Conservation (phyloP, 768 basidiomycete species). For the Panaeolus papilionaceus region DNA sequence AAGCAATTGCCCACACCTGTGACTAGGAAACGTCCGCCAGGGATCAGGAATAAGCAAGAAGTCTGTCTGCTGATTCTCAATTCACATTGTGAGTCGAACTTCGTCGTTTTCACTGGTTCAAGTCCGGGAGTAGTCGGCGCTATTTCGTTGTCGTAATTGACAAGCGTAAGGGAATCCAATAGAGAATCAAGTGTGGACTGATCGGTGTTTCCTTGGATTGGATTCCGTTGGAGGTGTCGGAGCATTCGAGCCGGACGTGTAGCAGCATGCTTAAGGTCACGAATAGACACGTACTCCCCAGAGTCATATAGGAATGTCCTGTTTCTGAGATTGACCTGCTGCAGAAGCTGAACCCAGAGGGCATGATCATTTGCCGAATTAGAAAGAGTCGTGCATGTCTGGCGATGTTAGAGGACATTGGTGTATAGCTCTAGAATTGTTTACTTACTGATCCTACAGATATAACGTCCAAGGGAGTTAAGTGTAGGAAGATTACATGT, state of each 20-base stretch:
- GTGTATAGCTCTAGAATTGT: background rate
- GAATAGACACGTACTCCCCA: background rate
- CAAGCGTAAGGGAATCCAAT: too few relatives aligned
- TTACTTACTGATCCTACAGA: background rate
- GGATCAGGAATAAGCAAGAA: background rate
- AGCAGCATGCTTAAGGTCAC: background rate
- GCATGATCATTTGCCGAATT: background rate
- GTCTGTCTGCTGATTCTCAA: background rate
- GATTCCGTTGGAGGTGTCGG: background rate
- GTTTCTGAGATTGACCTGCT: background rate
- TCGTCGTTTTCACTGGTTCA: background rate
- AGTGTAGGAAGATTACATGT: background rate
- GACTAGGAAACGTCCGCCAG: background rate
- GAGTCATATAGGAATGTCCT: background rate
- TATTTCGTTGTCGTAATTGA: background rate
- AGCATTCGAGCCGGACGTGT: background rate
- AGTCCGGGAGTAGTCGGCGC: background rate
- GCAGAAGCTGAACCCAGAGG: background rate
- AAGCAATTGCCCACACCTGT: background rate
- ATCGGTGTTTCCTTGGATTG: background rate
- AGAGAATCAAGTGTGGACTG: too few relatives aligned
- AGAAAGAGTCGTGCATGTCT: background rate
- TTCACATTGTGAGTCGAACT: background rate
- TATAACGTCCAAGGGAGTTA: background rate
- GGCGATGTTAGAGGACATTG: too few relatives aligned